Percentiles rank a stretch among this genome's conserved stretches.
These are phyloP conservation scores for Chenopodium quinoa DNA, from an alignment of 148 eudicot species.

Conservation along the genomic window DNA sequence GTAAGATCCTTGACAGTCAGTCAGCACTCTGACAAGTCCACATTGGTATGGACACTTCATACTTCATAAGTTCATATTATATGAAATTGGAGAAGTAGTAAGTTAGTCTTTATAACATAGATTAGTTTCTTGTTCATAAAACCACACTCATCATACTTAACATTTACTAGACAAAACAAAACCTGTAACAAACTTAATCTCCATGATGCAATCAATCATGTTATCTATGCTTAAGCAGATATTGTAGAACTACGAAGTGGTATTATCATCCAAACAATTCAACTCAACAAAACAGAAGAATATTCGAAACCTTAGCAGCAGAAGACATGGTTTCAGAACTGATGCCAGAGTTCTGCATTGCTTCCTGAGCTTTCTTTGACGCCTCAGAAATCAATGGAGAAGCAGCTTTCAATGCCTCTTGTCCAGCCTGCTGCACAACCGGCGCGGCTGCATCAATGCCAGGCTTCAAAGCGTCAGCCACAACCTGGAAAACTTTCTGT, in stretches of 20 bases:
- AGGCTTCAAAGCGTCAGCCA: slow-evolving; percentile 61
- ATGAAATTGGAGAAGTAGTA: no score
- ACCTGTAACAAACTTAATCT: no score
- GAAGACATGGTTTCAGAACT: slow-evolving; percentile 57
- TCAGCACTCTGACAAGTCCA: no score
- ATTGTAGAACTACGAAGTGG: not conserved
- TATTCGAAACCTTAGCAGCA: slow-evolving; percentile 72
- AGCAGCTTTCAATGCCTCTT: slow-evolving; percentile 63
- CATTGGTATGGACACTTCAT: no score
- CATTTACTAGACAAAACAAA: not conserved
- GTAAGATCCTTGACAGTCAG: no score
- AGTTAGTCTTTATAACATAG: no score
- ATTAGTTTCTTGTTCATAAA: not conserved
- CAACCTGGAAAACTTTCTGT: slow-evolving; percentile 43
- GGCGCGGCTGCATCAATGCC: slow-evolving; percentile 77
- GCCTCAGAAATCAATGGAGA: slow-evolving; percentile 78
- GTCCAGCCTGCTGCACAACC: slow-evolving; percentile 70
- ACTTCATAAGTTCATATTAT: no score
- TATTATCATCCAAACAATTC: not conserved
- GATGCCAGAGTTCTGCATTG: slow-evolving; percentile 77
- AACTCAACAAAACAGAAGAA: not conserved
- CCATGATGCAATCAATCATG: no score
- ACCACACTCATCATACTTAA: not conserved
- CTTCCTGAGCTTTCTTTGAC: slow-evolving; percentile 82
- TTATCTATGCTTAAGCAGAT: not conserved